phyloP scores from a whole-genome alignment of 257 asterid genomes.

The Solanum gracilifrons region DNA sequence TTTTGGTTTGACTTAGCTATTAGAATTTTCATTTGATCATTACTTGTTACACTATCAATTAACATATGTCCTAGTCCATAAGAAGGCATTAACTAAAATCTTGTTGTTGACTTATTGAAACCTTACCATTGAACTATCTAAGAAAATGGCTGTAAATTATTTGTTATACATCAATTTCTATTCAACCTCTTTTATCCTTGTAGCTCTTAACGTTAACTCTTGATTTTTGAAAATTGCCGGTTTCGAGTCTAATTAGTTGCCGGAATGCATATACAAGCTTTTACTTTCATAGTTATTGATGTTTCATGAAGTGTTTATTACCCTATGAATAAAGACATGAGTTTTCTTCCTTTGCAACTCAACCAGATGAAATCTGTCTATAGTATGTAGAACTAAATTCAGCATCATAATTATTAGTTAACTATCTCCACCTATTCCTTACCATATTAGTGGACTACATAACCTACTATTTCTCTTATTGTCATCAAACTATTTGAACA shows the following conservation, averaged over 20 bases:
- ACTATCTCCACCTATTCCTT: background rate
- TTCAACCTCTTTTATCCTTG: background rate
- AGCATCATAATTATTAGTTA: background rate
- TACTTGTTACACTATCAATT: background rate
- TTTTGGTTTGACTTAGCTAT: background rate
- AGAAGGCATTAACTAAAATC: background rate
- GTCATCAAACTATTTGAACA: background rate
- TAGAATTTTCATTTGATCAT: background rate
- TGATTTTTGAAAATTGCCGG: background rate
- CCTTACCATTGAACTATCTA: background rate
- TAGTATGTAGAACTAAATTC: background rate
- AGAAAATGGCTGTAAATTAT: background rate
- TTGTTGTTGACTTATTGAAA: background rate
- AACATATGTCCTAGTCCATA: background rate
- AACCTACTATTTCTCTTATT: background rate
- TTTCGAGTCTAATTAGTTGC: background rate
- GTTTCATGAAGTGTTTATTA: background rate
- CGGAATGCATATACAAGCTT: background rate
- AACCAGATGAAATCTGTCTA: background rate
- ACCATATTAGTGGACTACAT: background rate
- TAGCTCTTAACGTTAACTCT: background rate
- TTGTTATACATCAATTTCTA: background rate
- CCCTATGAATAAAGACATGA: background rate
- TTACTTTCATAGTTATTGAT: background rate
- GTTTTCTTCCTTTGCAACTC: background rate